phyloP scores from a whole-genome alignment of 306 rosid species.

The Cajanus cajan region DNA sequence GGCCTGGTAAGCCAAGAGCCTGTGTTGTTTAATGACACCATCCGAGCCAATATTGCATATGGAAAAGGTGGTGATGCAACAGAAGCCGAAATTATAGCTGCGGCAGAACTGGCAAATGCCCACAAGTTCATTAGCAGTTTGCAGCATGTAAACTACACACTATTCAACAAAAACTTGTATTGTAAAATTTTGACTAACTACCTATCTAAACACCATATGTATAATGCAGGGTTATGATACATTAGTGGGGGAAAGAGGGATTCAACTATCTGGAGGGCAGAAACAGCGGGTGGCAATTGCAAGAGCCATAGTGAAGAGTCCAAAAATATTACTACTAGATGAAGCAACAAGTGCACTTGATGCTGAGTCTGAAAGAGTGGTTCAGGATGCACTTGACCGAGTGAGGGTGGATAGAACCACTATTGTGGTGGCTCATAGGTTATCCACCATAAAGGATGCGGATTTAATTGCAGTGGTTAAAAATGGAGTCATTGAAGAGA shows the following conservation, averaged over 20 bases:
- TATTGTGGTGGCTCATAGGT: conserved; percentile 64
- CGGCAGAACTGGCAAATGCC: conserved; percentile 62
- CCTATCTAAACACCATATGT: neutral
- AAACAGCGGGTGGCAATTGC: conserved; percentile 75
- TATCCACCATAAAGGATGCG: conserved; percentile 60
- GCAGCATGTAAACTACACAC: conserved; percentile 43
- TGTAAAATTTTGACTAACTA: too few species aligned
- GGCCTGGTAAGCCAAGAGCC: conserved; percentile 76
- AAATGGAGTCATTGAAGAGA: conserved; percentile 57
- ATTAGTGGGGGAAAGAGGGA: conserved; percentile 57
- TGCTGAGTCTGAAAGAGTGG: conserved; percentile 72
- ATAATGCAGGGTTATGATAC: conserved; percentile 61
- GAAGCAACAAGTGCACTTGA: conserved; percentile 84
- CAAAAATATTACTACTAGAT: conserved; percentile 61
- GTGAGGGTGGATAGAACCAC: conserved; percentile 62
- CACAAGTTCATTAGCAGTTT: conserved; percentile 65
- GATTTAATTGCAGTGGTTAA: conserved; percentile 65
- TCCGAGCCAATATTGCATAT: conserved; percentile 62
- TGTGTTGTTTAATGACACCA: conserved; percentile 55
- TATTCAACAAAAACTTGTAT: too few species aligned
- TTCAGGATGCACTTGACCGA: conserved; percentile 66
- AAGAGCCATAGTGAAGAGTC: conserved; percentile 61
- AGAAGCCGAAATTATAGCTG: conserved; percentile 63
- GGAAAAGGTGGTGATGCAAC: conserved; percentile 63
- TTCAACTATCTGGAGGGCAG: conserved; percentile 64